phyloP scores from a whole-genome alignment of 345 rosid species.

The Eucalyptus cloeziana region DNA sequence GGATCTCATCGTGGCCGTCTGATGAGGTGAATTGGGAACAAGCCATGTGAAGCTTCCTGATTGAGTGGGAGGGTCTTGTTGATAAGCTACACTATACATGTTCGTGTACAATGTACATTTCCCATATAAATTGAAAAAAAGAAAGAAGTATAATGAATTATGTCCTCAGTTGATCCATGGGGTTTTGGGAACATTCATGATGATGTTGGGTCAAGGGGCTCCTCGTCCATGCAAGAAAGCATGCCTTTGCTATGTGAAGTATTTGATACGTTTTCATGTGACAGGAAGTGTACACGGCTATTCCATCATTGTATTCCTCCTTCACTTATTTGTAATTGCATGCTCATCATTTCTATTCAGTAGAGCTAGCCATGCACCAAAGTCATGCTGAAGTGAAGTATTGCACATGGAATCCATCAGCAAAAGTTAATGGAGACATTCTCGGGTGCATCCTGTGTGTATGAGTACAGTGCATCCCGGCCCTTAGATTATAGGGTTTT shows the following conservation, averaged over 20 bases:
- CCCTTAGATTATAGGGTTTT: not conserved
- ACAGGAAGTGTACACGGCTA: not conserved
- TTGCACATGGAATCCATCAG: not conserved
- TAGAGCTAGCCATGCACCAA: not conserved
- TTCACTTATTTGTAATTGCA: not conserved
- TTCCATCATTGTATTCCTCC: not conserved
- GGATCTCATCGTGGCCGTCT: conserved; percentile 27
- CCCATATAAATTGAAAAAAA: not conserved
- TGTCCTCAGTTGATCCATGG: not conserved
- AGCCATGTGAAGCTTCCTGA: conserved; percentile 37
- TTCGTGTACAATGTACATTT: not conserved
- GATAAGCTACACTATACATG: not conserved
- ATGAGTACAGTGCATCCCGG: not conserved
- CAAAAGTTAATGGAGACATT: not conserved
- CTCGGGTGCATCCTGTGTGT: not conserved
- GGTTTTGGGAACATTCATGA: not conserved
- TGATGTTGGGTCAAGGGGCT: not conserved
- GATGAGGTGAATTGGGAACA: conserved; percentile 25
- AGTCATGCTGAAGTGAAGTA: not conserved
- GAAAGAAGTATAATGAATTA: not conserved
- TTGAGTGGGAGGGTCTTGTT: conserved; percentile 3
- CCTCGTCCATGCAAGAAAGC: not conserved
- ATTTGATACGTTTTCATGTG: not conserved
- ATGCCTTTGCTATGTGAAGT: not conserved
- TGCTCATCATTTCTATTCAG: not conserved